Conservation (phyloP, 129 eudicot genomes). For the Flaveria linearis region DNA sequence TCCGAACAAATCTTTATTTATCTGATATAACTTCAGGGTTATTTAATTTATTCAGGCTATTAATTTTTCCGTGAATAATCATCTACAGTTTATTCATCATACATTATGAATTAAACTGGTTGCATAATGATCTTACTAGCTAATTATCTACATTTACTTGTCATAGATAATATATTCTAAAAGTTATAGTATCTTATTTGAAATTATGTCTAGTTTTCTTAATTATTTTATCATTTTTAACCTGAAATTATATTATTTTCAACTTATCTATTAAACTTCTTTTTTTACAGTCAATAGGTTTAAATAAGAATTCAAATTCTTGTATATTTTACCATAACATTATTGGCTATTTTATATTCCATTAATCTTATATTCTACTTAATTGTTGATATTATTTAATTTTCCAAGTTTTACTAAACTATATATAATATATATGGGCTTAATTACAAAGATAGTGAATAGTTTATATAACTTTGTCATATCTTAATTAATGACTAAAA, state of each 20-base stretch:
- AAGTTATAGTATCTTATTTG: neutral
- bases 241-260: neutral
- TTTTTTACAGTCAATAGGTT: neutral
- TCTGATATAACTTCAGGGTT: neutral
- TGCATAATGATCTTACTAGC: no score
- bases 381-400: neutral
- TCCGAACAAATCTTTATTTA: neutral
- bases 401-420: neutral
- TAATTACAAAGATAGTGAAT: neutral
- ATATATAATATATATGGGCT: neutral
- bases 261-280: neutral
- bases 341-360: neutral
- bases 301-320: neutral
- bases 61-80: no score
- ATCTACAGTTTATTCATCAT: no score
- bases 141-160: neutral
- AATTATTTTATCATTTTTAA: neutral
- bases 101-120: no score
- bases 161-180: no score
- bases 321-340: neutral
- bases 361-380: neutral
- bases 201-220: neutral
- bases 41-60: neutral
- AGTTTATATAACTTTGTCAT: slow-evolving; percentile 7
- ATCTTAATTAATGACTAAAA: slow-evolving; percentile 1